Base-by-base conservation (phyloP, 2,329 filamentous ascomycete species). In the Cryphonectria carpinicola region DNA sequence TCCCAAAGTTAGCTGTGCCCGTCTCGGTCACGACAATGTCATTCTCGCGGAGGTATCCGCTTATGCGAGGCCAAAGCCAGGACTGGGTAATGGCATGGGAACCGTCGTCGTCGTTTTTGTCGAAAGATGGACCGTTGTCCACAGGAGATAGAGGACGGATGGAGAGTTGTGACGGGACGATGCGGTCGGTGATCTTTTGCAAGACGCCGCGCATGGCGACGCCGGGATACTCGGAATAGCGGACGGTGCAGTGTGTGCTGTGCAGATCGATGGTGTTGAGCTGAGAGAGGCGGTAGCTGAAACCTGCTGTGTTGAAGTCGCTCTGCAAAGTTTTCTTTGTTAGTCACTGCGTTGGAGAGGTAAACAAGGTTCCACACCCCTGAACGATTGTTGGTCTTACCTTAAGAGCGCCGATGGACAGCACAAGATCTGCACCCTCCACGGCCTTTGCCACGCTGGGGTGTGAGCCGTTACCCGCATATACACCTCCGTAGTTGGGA, bases 11-110 rank as follows among this genome's bases (percentile, higher is more conserved):
- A 70, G 93, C 86, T 0, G 94, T 97, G 54, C 94, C 94, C 2
- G 94, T 97, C 80, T 97, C 94, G 0, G 94, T 95, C 66, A 97
- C 87, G 68, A 97, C 84, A 70, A 97, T 88, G 76, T 97, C 94
- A 62, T 90, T 85, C 68, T 90, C 84, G 68, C 87, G 85, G 13
- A 97, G 82, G 84, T 92, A 97, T 73, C 90, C 85, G 52, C 92
- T 90, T 22, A 96, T 83, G 54, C 87, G 88, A 0, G 92, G 92
- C 93, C 93, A 97, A 79, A 97, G 87, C 85, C 88, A 93, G 22
- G 86, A 86, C 78, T 94, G 92, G 13, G 86, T 90, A 78, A 94
- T 92, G 58, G 63, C 79, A 65, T 76, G 76, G 58, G 76, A 82
- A 10, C 73, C 75, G 71, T 86, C 84, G 19, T 76, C 75, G 71